Evolutionary conservation across 2,329 filamentous ascomycete species (phyloP), one percentile per base, ranked within the genome.

Genomic region (Lasiodiplodia gonubiensis): DNA sequence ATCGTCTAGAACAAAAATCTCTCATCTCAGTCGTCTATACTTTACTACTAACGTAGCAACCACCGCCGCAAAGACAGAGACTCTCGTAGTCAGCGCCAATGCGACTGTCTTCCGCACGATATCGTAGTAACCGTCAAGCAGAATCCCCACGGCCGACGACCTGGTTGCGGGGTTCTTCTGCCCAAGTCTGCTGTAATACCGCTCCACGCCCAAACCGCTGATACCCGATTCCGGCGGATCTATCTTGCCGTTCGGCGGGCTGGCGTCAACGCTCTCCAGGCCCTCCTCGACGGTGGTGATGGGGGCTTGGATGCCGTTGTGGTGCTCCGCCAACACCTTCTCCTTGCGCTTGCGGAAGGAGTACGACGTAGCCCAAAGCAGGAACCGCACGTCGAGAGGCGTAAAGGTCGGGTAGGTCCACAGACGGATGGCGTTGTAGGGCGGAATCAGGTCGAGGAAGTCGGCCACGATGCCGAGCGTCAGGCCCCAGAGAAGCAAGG

Each of bases 401-500:
- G 88, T 90, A 73, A 91, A 91, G 1, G 87, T 91, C 0, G 89
- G 89, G 72, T 90, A 90, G 35, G 84, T 85, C 88, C 89, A 91
- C 30, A 90, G 75, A 39, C 85, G 79, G 4, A 90, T 82, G 2
- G 88, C 85, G 64, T 86, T 87, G 70, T 86, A 81, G 1, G 88
- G 88, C n/a, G 89, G 89, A 4, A 91, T 78, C 72, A 90, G 84
- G 70, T 91, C 88, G 27, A 91, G 81, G 70, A 91, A 88, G 75
- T 92, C 89, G 18, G 87, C 86, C 48, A 91, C 77, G 37, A 92
- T 86, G 5, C 89, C 89, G 1, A 91, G 80, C 0, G 89, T 91
- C 39, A 92, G 75, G 0, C 89, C 89, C 89, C 89, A 92, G 1
- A 91, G 84, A 12, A 90, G 77, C 1, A 91, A 79, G 2, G 88